Base-by-base conservation (phyloP, 1,139 yeast genomes). In the Lipomyces yarrowii region DNA sequence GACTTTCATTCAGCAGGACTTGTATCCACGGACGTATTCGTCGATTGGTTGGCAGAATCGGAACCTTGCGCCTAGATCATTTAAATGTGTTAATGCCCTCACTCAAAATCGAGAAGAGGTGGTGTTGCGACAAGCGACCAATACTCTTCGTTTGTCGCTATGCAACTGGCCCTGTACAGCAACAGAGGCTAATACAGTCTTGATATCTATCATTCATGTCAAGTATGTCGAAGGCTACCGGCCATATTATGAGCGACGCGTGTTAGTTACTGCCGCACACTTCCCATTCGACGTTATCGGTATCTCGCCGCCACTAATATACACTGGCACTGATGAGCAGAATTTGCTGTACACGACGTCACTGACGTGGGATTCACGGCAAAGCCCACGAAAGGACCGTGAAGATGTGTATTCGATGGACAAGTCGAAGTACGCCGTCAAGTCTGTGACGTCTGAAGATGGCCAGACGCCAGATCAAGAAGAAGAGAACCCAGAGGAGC, bases 81-180 rank as follows among this genome's bases (percentile, higher is more conserved):
- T 62, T 52, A 59, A 63, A 11, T 67, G 69, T 56, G 15, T 67
- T 11, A 13, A 55, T 15, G 62, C 56, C 8, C 59, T 67, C 35
- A 57, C 57, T 7, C 59, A 48, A 26, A 57, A 63, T 39, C 62
- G 60, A 21, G 51, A 33, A 23, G 54, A 60, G 3, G 58, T 63
- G 46, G 69, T 57, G 26, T 53, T 67, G 13, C 65, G 60, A 21
- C 69, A 67, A 35, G 56, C 66, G 15, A 65, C 69, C 13, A 67
- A 67, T 56, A 64, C 69, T 4, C 62, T 67, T 51, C 60, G 69
- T 13, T 58, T 67, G 26, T 65, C 69, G 5, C 62, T 67, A 2
- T 67, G 69, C 61, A 62, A 67, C 26, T 67, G 61, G n/a, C 69
- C 69, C n/a, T 67, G 69, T 54, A 67, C 69, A 15, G 61, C 69